Conservation (phyloP, 23 red algal genomes). For the Gracilaria vermiculophylla region DNA sequence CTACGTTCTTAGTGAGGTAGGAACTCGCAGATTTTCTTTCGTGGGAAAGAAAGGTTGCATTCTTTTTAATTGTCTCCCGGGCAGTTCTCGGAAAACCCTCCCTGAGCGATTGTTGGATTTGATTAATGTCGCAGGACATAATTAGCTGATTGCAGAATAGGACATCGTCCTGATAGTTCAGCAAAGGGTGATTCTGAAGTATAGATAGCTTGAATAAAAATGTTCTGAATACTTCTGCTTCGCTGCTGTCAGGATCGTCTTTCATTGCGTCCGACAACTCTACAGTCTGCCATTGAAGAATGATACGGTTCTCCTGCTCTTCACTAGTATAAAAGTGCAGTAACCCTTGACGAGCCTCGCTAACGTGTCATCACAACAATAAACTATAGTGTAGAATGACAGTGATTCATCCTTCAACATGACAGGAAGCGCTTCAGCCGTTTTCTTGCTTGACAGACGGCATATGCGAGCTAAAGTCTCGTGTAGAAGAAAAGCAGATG, state of each 20-base stretch:
- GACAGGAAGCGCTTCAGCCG: neutral
- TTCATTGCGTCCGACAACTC: neutral
- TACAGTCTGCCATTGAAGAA: neutral
- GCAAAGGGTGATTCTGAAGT: neutral
- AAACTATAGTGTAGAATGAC: neutral
- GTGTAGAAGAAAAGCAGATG: neutral
- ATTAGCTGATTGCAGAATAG: conserved; percentile 23
- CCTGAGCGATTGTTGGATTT: neutral
- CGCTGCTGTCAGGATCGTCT: neutral
- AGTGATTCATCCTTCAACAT: neutral
- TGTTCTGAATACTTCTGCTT: conserved; percentile 22
- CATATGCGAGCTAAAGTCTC: neutral
- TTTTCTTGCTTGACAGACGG: neutral
- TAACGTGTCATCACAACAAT: neutral
- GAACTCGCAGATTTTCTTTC: conserved; percentile 9
- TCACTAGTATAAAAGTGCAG: neutral
- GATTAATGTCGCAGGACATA: neutral
- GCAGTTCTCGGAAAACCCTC: neutral
- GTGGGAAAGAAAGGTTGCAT: conserved; percentile 24
- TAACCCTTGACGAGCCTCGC: neutral
- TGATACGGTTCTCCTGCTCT: neutral
- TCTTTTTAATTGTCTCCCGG: neutral
- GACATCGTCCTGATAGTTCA: neutral
- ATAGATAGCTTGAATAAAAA: neutral
- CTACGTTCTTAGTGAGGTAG: neutral